Base-by-base conservation (phyloP, 2,329 filamentous ascomycete species). In the Fusarium sp. region DNA sequence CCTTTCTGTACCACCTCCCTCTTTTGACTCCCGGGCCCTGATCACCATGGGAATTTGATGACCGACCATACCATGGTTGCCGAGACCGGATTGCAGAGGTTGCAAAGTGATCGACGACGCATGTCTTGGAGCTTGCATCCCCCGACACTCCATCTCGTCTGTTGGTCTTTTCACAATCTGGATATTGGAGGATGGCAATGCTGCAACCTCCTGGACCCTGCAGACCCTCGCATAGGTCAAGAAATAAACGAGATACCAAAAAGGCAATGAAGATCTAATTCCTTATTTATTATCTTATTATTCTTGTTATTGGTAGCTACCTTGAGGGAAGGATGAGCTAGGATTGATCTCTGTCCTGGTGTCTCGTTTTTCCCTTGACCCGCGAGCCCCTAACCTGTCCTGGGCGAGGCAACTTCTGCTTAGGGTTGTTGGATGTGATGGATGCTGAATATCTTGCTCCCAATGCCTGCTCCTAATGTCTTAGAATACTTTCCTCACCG, bases 391-490 rank as follows among this genome's bases (percentile, higher is more conserved):
- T 31, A 31, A 31, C 29, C 29, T 37, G 37, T 47, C 57, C 61
- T 54, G 34, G 54, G 66, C 62, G 61, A 31, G 34, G 35, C 35
- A 52, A 22, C 54, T 45, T 52, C 40, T 35, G 31, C 27, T 59
- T 45, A 40, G 45, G 34, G 47, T 35, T 59, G 69, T 42, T 37
- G 54, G 69, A 50, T 58, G 59, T 63, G 65, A 70, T 62, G 34
- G 38, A 31, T 42, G 59, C 45, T 31, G 50, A 14, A 54, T 45
- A 71, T 45, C 67, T 63, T 35, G 62, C 70, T 61, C 47, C 9
- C 54, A 63, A 24, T 75, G 70, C 74, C 76, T 75, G 62, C 70
- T 61, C 47, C 16, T 50, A 63, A 24, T 75, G 74, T 76, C 76
- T 75, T 59, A 47, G 14, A 47, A 47, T 47, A 72, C 66, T 61